Base-by-base conservation (phyloP, 2,329 filamentous ascomycete genomes). In the Xylaria sp. region DNA sequence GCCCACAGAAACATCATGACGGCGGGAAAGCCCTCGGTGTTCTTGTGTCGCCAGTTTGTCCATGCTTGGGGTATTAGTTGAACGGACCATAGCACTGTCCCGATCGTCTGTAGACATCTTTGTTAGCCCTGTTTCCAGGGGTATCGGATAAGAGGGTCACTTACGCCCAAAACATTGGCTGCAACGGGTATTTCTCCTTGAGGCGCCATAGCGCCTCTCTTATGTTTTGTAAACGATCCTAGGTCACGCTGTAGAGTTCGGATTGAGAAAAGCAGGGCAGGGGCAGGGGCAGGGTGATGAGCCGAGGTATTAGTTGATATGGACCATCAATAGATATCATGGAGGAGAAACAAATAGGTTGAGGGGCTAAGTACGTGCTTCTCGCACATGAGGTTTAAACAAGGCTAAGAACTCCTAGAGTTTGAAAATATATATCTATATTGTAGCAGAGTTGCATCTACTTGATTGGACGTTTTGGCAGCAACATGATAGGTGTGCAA, bases 1-100 rank as follows among this genome's bases (percentile, higher is more conserved):
- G 86, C 88, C 88, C 89, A 91, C 0, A 90, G 77, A 70, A 90
- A 86, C 82, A 90, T 86, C 88, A 91, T 91, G 23, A 79, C 73
- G 0, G 82, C 83, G 0, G 89, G 89, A 1, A 91, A 79, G 2
- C 89, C 89, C 48, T 90, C 88, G 0, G 88, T 90, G 68, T 83
- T 85, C 75, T 91, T 90, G 13, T 80, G 83, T 23, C 83, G 82
- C 84, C 86, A 90, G 75, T 90, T 91, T 68, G 86, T 84, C 86
- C 86, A 90, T 80, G 91, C 89, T 48, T 80, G 77, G 6, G 78
- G 76, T 25, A 78, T 60, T 3, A 82, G 77, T 67, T 83, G 82
- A 15, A 83, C 70, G 69, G 81, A 83, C 82, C 82, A 83, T 3
- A 83, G 71, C 7, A 79, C 73, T 2, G 78, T 79, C 28, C 78